phyloP scores from a whole-genome alignment of 78 protist species.

The Dictyostelium discoideum region DNA sequence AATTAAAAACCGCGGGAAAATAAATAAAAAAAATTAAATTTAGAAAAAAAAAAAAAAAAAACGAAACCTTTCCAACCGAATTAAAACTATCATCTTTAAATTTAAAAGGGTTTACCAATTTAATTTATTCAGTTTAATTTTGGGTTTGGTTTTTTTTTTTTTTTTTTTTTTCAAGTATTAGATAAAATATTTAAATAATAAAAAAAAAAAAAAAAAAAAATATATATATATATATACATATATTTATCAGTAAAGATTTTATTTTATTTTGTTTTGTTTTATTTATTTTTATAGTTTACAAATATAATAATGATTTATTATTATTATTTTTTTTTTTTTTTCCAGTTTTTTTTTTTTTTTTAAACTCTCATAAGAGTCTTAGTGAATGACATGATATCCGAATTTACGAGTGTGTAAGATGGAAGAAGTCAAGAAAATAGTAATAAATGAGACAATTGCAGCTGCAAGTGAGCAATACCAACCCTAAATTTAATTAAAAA shows the following conservation, averaged over 20 bases:
- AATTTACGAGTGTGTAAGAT: slow-evolving; percentile 25
- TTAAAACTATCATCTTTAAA: neutral
- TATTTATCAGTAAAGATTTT: no score
- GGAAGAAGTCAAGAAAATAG: neutral
- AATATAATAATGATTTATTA: neutral
- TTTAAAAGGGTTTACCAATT: no score
- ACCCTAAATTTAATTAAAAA: neutral
- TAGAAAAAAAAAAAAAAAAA: slow-evolving; percentile 3
- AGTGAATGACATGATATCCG: slow-evolving; percentile 49
- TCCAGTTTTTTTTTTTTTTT: neutral
- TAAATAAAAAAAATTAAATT: neutral
- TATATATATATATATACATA: no score
- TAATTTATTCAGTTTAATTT: no score
- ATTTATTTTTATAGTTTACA: neutral
- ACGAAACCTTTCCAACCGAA: neutral
- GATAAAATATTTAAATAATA: no score
- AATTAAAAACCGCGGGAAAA: no score
- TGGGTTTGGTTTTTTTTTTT: no score
- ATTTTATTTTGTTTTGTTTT: no score
- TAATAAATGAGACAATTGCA: neutral
- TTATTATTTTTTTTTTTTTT: neutral
- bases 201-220: no score
- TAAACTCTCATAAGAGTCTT: neutral
- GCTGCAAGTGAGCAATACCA: slow-evolving; percentile 37
- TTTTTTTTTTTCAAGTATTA: no score